Evolutionary conservation across 495 filamentous ascomycete genomes (phyloP).

Genomic region (Penicillium roqueforti): DNA sequence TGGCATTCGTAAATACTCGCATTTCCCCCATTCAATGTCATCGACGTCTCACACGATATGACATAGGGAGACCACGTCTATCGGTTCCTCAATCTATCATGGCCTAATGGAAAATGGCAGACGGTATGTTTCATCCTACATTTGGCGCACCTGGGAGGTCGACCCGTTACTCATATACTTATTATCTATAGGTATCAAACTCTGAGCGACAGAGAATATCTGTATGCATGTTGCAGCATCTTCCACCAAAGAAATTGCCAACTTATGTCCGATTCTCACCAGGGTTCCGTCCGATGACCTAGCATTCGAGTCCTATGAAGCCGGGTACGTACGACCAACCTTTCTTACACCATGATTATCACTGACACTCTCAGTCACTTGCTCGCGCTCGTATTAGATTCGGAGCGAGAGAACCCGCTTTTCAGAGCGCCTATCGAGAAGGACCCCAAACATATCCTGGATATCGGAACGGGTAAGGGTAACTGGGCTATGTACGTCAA

Average conservation of each 20-base stretch:
- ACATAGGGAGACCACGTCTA: slow-evolving; percentile 9
- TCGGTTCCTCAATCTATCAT: slow-evolving; percentile 5
- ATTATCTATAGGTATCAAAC: background rate
- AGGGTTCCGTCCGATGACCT: slow-evolving; percentile 1
- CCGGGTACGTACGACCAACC: background rate
- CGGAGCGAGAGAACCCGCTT: background rate
- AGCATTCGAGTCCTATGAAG: slow-evolving; percentile 5
- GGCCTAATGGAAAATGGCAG: background rate
- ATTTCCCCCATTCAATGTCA: background rate
- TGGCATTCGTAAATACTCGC: background rate
- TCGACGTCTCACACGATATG: background rate
- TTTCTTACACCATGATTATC: background rate
- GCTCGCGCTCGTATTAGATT: background rate
- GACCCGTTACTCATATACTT: background rate
- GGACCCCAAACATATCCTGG: slow-evolving; percentile 2
- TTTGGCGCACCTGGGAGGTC: background rate
- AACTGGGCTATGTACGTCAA: slow-evolving; percentile 17
- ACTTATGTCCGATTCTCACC: background rate
- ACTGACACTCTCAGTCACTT: background rate
- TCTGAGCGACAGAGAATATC: background rate
- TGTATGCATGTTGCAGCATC: background rate
- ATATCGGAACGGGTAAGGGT: slow-evolving; percentile 12
- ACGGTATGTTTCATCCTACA: background rate
- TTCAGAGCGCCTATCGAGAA: background rate
- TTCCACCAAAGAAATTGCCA: background rate